Percentiles rank a stretch among this genome's conserved stretches.
phyloP scores from a whole-genome alignment of 352 stramenopile genomes.

The Globisporangium megalacanthum region DNA sequence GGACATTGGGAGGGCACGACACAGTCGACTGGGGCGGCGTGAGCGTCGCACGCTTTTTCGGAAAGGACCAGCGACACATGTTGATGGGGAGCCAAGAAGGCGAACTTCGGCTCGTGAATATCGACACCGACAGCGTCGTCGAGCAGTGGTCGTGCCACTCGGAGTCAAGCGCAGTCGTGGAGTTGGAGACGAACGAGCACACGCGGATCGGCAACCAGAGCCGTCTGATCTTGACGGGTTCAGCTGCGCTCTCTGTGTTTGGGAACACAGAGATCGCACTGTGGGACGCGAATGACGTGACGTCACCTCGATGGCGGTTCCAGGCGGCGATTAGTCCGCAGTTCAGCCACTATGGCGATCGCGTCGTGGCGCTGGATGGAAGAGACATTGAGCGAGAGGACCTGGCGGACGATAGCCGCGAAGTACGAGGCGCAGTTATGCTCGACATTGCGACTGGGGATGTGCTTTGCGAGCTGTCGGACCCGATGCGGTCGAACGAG shows the following conservation, averaged over 20 bases:
- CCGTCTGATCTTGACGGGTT: slow-evolving; percentile 49
- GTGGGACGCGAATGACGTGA: slow-evolving; percentile 69
- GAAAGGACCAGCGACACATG: slow-evolving; percentile 53
- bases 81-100: slow-evolving; percentile 75
- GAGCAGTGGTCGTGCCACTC: slow-evolving; percentile 74
- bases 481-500: slow-evolving; percentile 61
- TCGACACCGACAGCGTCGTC: slow-evolving; percentile 57
- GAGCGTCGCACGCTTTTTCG: slow-evolving; percentile 61
- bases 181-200: slow-evolving; percentile 63
- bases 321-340: slow-evolving; percentile 42
- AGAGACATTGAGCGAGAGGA: slow-evolving; percentile 26
- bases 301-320: slow-evolving; percentile 60
- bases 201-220: slow-evolving; percentile 51
- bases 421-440: slow-evolving; percentile 50
- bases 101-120: slow-evolving; percentile 49
- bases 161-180: slow-evolving; percentile 58
- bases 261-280: slow-evolving; percentile 56
- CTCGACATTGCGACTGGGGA: slow-evolving; percentile 64
- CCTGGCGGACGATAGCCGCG: slow-evolving; percentile 22
- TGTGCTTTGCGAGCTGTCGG: slow-evolving; percentile 54
- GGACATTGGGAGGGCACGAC: slow-evolving; percentile 45
- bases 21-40: slow-evolving; percentile 53
- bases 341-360: slow-evolving; percentile 81
- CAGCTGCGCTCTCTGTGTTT: slow-evolving; percentile 40
- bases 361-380: slow-evolving; percentile 59